A percentile compares a stretch with the other conserved stretches of the same genome.
Evolutionary conservation across 2,329 filamentous ascomycete species (phyloP).

Genomic region (Paracorniculantispora psalliotae): DNA sequence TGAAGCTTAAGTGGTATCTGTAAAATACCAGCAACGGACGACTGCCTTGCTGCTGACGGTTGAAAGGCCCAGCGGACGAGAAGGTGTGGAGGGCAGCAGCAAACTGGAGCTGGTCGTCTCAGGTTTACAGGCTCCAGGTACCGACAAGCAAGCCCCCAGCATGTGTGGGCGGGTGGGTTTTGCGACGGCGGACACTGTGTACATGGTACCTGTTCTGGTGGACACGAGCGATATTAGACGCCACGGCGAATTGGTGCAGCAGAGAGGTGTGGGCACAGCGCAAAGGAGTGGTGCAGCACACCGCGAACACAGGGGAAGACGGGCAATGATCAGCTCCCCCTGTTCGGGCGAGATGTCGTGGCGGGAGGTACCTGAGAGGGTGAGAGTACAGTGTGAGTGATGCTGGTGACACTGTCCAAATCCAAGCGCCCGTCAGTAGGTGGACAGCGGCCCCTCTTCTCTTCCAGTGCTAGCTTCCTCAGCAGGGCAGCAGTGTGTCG

Average conservation of each 20-base stretch:
- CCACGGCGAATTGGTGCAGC: slow-evolving; percentile 4
- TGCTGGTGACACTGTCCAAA: neutral
- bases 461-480: neutral
- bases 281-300: no score
- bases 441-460: neutral
- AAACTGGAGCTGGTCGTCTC: slow-evolving; percentile 5
- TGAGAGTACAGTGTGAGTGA: neutral
- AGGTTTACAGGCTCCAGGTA: slow-evolving; percentile 1
- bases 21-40: neutral
- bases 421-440: no score
- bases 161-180: neutral
- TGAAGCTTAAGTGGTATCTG: neutral
- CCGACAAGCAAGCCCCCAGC: neutral
- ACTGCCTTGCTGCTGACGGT: neutral
- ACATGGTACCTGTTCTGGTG: slow-evolving; percentile 6
- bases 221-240: slow-evolving; percentile 11
- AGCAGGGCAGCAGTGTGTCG: no score
- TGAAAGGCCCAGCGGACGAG: neutral
- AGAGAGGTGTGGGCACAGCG: no score
- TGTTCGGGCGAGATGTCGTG: neutral
- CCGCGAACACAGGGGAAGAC: neutral
- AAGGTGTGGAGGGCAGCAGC: neutral
- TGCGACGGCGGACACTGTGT: slow-evolving; percentile 12
- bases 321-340: slow-evolving; percentile 8
- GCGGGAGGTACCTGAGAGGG: neutral